Conservation (phyloP, 352 stramenopile species). For the Saprolegnia diclina region DNA sequence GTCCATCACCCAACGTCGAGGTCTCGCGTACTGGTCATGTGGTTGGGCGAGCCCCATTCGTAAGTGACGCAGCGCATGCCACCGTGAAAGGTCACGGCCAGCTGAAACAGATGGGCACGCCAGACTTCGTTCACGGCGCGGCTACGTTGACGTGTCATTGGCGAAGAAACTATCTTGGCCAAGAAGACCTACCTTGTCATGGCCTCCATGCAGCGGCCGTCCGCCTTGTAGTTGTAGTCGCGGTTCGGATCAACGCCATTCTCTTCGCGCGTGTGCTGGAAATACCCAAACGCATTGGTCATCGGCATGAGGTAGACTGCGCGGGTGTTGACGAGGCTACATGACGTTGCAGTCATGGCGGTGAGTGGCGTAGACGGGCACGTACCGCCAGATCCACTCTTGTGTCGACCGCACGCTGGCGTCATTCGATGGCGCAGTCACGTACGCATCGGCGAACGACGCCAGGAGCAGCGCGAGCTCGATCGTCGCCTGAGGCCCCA, state of each 20-base stretch:
- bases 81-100: slow-evolving; percentile 97
- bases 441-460: slow-evolving; percentile 46
- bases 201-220: slow-evolving; percentile 89
- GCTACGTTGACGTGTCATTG: not conserved
- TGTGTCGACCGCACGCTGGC: slow-evolving; percentile 18
- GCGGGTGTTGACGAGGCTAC: slow-evolving; percentile 78
- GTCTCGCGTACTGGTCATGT: slow-evolving; percentile 42
- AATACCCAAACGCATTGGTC: slow-evolving; percentile 94
- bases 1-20: slow-evolving; percentile 32
- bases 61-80: slow-evolving; percentile 96
- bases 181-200: slow-evolving; percentile 74
- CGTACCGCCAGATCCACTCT: slow-evolving; percentile 19
- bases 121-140: slow-evolving; percentile 96
- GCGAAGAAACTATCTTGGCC: too few species aligned
- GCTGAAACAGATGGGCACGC: slow-evolving; percentile 94
- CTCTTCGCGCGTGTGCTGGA: slow-evolving; percentile 76
- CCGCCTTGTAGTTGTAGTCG: slow-evolving; percentile 96
- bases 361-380: too few species aligned
- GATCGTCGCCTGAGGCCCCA: slow-evolving; percentile 88
- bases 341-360: too few species aligned
- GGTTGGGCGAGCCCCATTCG: slow-evolving; percentile 94
- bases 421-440: slow-evolving; percentile 17
- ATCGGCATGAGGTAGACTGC: slow-evolving; percentile 84
- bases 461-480: slow-evolving; percentile 86
- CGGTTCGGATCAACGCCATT: slow-evolving; percentile 93